A percentile compares a stretch with the other conserved stretches of the same genome.
Evolutionary conservation across 495 filamentous ascomycete genomes (phyloP).

Genomic region (Aspergillus asperescens): DNA sequence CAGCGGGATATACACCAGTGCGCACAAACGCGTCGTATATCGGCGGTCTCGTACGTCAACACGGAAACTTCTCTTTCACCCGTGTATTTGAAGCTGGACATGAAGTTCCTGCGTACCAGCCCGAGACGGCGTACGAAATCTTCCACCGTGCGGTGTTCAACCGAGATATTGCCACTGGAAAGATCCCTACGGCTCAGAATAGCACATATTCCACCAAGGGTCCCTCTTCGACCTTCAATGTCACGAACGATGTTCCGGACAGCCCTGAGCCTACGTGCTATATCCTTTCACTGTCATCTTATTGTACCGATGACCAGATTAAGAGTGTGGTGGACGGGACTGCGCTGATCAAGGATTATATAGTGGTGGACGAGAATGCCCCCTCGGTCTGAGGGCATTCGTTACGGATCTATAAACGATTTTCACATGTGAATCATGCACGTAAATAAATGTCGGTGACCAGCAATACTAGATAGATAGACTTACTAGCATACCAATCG

Average conservation of each 20-base stretch:
- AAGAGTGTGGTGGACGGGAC: constrained; percentile 41
- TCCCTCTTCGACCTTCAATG: constrained; percentile 45
- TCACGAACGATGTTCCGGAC: constrained; percentile 42
- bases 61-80: constrained; percentile 55
- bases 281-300: constrained; percentile 31
- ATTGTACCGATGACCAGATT: constrained; percentile 47
- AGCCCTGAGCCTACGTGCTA: constrained; percentile 44
- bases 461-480: too few relatives aligned
- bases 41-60: constrained; percentile 51
- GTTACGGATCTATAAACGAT: neutral
- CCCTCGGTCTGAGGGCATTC: neutral
- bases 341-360: constrained; percentile 46
- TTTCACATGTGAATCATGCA: neutral
- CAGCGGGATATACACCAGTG: constrained; percentile 49
- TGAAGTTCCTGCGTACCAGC: constrained; percentile 57
- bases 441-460: neutral
- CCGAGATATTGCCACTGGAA: constrained; percentile 53
- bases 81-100: constrained; percentile 58
- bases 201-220: constrained; percentile 46
- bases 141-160: constrained; percentile 52
- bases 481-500: neutral
- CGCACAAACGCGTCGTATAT: constrained; percentile 40
- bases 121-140: constrained; percentile 49
- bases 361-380: constrained; percentile 31
- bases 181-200: constrained; percentile 32